These are phyloP conservation scores for Kwoniella dendrophila DNA, from an alignment of 768 basidiomycete species.

Conservation along the genomic window DNA sequence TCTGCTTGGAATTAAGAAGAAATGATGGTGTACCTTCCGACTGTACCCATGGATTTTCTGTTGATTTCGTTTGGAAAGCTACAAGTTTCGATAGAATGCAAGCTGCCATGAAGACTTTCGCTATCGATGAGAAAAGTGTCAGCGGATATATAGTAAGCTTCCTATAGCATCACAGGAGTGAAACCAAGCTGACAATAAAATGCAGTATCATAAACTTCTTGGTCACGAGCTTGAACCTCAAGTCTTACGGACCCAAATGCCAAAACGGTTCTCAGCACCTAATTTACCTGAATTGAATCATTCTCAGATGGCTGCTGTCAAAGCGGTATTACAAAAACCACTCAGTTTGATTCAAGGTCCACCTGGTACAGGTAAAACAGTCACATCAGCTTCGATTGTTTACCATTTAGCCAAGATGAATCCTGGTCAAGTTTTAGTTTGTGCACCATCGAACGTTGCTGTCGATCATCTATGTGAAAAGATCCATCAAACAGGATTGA, in stretches of 20 bases:
- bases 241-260: conserved; percentile 71
- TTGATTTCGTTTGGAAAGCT: conserved; percentile 99
- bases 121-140: conserved; percentile 98
- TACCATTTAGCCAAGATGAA: conserved; percentile 99
- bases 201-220: conserved; percentile 95
- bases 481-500: conserved; percentile 97
- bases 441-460: conserved; percentile 98
- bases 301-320: conserved; percentile 99
- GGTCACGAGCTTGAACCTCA: conserved; percentile 98
- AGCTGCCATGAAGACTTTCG: conserved; percentile 99
- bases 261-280: conserved; percentile 93
- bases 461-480: conserved; percentile 99
- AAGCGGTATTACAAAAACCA: conserved; percentile 97
- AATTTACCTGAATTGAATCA: conserved; percentile 97
- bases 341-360: conserved; percentile 97
- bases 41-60: conserved; percentile 89
- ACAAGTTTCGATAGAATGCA: conserved; percentile 99
- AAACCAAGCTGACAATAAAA: not conserved
- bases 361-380: conserved; percentile 97
- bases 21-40: conserved; percentile 93
- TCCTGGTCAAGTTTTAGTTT: conserved; percentile 96
- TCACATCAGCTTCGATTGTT: conserved; percentile 97
- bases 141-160: conserved; percentile 89
- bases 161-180: conserved; percentile 22
- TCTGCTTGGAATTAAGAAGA: conserved; percentile 85